Percentiles rank a stretch among this genome's conserved stretches.
phyloP scores from a whole-genome alignment of 768 basidiomycete species.

The Termitomyces titanicus region DNA sequence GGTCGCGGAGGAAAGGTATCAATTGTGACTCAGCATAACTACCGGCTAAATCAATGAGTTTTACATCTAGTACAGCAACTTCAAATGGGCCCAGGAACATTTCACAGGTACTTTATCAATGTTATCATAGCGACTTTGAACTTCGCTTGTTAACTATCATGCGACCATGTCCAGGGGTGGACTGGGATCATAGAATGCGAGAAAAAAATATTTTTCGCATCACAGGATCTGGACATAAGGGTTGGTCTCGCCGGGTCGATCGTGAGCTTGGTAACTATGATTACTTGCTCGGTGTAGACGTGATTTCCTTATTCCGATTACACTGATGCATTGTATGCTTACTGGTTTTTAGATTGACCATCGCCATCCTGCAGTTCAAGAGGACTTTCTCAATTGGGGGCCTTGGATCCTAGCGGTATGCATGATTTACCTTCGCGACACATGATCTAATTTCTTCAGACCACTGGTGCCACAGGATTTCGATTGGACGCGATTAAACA shows the following conservation, averaged over 20 bases:
- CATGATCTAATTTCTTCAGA: constrained; percentile 34
- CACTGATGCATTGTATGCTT: not conserved
- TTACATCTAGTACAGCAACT: constrained; percentile 55
- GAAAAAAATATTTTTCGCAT: constrained; percentile 72
- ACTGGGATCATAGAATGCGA: constrained; percentile 73
- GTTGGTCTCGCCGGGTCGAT: constrained; percentile 83
- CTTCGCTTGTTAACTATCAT: not conserved
- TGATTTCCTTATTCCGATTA: constrained; percentile 26
- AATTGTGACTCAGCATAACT: not conserved
- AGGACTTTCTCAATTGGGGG: constrained; percentile 77
- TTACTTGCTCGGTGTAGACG: constrained; percentile 74
- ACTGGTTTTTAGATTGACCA: constrained; percentile 63
- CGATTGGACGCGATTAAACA: constrained; percentile 93
- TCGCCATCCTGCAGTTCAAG: constrained; percentile 72
- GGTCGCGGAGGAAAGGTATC: constrained; percentile 68
- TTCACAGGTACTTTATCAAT: constrained; percentile 57
- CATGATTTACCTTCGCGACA: not conserved
- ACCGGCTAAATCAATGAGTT: not conserved
- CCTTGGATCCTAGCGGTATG: constrained; percentile 62
- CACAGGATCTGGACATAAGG: constrained; percentile 58
- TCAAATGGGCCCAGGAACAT: constrained; percentile 75
- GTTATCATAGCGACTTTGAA: not conserved
- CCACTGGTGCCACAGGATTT: constrained; percentile 69
- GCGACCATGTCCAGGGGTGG: constrained; percentile 50
- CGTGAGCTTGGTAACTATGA: constrained; percentile 87